These are phyloP conservation scores for Heliamphora pulchella DNA, from an alignment of 179 eudicot genomes.

Conservation along the genomic window DNA sequence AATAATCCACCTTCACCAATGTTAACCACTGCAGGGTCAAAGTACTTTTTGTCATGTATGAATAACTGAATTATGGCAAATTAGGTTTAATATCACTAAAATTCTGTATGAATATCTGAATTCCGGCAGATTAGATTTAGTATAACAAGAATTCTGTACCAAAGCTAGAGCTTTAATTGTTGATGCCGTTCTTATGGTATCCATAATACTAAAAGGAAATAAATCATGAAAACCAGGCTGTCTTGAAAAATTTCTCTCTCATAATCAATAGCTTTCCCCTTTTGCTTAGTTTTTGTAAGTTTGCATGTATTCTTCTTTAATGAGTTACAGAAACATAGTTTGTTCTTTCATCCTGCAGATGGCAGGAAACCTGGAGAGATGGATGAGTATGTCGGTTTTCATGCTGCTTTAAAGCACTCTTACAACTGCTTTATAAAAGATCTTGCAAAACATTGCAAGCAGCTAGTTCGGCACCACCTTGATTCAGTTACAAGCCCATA, in stretches of 20 bases:
- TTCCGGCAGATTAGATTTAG: too few species aligned
- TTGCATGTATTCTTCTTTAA: slow-evolving; percentile 9
- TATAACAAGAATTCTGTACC: too few species aligned
- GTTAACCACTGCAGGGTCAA: too few species aligned
- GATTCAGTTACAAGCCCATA: slow-evolving; percentile 97
- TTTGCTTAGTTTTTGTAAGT: background rate
- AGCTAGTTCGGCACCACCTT: slow-evolving; percentile 84
- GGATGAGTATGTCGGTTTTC: slow-evolving; percentile 93
- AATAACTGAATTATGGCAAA: too few species aligned
- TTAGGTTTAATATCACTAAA: too few species aligned
- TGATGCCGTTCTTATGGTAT: too few species aligned
- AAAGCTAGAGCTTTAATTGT: too few species aligned
- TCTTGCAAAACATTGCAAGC: slow-evolving; percentile 81
- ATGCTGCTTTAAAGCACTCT: slow-evolving; percentile 84
- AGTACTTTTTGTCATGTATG: too few species aligned
- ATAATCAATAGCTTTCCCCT: background rate
- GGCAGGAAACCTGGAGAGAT: slow-evolving; percentile 65
- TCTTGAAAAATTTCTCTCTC: background rate
- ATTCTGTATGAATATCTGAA: too few species aligned
- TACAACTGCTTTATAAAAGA: slow-evolving; percentile 66
- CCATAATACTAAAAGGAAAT: background rate
- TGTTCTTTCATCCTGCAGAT: too few species aligned
- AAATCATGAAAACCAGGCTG: background rate
- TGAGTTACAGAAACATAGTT: slow-evolving; percentile 3
- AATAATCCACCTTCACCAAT: too few species aligned